Evolutionary conservation across 164 flowering plant genomes (phyloP).

Genomic region (Platanus orientalis): DNA sequence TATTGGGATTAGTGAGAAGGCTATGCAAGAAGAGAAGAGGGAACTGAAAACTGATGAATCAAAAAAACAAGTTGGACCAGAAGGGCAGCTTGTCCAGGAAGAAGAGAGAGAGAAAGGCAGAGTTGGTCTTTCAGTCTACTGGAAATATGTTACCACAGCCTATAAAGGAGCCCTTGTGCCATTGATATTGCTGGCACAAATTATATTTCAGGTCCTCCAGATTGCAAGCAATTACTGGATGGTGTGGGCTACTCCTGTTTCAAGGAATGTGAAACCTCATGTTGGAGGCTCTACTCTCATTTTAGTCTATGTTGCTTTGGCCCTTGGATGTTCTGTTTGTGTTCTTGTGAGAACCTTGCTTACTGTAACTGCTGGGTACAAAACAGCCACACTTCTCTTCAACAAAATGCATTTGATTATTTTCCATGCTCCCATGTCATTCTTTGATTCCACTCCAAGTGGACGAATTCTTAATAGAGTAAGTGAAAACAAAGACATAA

Average conservation of each 20-base stretch:
- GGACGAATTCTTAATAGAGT: conserved; percentile 87
- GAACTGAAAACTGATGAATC: conserved; percentile 22
- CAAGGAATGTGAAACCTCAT: conserved; percentile 39
- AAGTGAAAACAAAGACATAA: conserved; percentile 13
- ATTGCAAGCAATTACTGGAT: conserved; percentile 97
- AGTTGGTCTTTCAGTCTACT: conserved; percentile 72
- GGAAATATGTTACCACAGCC: conserved; percentile 68
- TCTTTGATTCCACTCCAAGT: conserved; percentile 94
- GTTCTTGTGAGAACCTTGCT: conserved; percentile 49
- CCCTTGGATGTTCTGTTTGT: conserved; percentile 65
- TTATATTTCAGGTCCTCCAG: conserved; percentile 65
- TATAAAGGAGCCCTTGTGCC: conserved; percentile 80
- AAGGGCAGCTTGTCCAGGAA: conserved; percentile 79
- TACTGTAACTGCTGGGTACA: conserved; percentile 56
- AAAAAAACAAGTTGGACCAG: conserved; percentile 33
- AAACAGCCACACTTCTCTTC: conserved; percentile 71
- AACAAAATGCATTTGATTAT: conserved; percentile 73
- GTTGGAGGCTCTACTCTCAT: conserved; percentile 42
- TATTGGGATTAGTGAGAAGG: not conserved
- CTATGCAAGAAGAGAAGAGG: conserved; percentile 11
- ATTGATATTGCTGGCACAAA: conserved; percentile 50
- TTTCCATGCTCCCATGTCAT: conserved; percentile 94
- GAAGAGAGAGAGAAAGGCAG: conserved; percentile 94
- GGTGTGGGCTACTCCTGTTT: conserved; percentile 84
- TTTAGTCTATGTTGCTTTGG: conserved; percentile 58